Base-by-base conservation (phyloP, 2,329 filamentous ascomycete species). In the Alternaria rosae region DNA sequence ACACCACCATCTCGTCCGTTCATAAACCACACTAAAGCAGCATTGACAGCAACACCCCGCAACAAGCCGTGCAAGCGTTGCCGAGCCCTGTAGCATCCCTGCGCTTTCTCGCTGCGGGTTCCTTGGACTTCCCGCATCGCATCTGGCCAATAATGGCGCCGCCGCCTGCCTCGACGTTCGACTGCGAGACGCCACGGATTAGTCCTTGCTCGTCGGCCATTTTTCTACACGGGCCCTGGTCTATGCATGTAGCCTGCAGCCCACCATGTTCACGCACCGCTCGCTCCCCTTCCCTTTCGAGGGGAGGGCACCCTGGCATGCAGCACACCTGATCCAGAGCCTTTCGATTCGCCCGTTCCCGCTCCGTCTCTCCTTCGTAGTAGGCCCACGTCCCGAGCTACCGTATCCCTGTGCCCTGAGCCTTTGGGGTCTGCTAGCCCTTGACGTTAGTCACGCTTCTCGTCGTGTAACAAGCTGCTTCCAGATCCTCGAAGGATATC, bases 321-420 rank as follows among this genome's bases (percentile, higher is more conserved):
- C 70, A 75, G 71, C 73, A 77, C 77, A 75, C 74, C 72, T 74
- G 70, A 75, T 74, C 72, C 74, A 76, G 69, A 69, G 70, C 57
- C 66, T 65, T 70, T 73, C 72, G 70, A 78, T 78, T 78, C 77
- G 76, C 73, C 72, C 74, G 75, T 68, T 67, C 63, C 63, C 61
- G 63, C 63, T 67, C 72, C 70, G 64, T 70, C 73, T 78, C 70
- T 76, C 68, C 70, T 69, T 69, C 71, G 62, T 68, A 69, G 71
- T 70, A 76, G 74, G 76, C 67, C 72, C 69, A 71, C 77, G 76
- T 78, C 77, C 78, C 77, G 77, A 79, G 74, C 76, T 78, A 79
- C 77, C 75, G 74, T 70, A 76, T 73, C 76, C 76, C 71, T 78
- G 75, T 76, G 70, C 65, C 66, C 66, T 75, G 69, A 71, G 69